phyloP scores from a whole-genome alignment of 805 yeast genomes.

The Metschnikowia bowlesiae region DNA sequence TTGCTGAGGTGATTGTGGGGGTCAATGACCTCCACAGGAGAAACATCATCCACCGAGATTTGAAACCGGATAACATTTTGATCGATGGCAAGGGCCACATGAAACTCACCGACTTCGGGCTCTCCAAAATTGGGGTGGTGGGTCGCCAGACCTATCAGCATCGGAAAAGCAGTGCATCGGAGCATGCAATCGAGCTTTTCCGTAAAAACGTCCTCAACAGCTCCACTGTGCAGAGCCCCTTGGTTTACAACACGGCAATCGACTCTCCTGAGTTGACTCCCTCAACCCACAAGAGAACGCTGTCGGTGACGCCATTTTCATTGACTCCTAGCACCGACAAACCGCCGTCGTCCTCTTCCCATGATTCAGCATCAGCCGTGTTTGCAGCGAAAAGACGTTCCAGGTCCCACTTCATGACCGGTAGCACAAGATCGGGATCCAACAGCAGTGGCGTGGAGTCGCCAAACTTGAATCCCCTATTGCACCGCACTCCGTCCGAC shows the following conservation, averaged over 20 bases:
- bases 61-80: slow-evolving; percentile 89
- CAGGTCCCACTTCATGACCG: slow-evolving; percentile 14
- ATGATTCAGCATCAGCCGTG: slow-evolving; percentile 10
- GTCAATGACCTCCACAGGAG: slow-evolving; percentile 82
- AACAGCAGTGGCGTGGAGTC: slow-evolving; percentile 43
- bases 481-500: slow-evolving; percentile 50
- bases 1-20: slow-evolving; percentile 87
- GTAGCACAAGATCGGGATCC: slow-evolving; percentile 25
- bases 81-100: slow-evolving; percentile 86
- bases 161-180: slow-evolving; percentile 40
- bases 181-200: slow-evolving; percentile 39
- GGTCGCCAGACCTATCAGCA: slow-evolving; percentile 61
- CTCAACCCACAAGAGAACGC: slow-evolving; percentile 28
- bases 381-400: slow-evolving; percentile 14
- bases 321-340: slow-evolving; percentile 29
- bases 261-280: slow-evolving; percentile 17
- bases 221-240: slow-evolving; percentile 22
- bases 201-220: slow-evolving; percentile 22
- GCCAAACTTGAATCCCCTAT: slow-evolving; percentile 45
- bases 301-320: slow-evolving; percentile 43
- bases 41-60: slow-evolving; percentile 91
- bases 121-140: slow-evolving; percentile 82
- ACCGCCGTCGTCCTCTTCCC: slow-evolving; percentile 7
- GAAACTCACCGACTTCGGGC: slow-evolving; percentile 92
- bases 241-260: slow-evolving; percentile 14